Evolutionary conservation across 768 basidiomycete species (phyloP).

Genomic region (Cyclocybe aegerita): DNA sequence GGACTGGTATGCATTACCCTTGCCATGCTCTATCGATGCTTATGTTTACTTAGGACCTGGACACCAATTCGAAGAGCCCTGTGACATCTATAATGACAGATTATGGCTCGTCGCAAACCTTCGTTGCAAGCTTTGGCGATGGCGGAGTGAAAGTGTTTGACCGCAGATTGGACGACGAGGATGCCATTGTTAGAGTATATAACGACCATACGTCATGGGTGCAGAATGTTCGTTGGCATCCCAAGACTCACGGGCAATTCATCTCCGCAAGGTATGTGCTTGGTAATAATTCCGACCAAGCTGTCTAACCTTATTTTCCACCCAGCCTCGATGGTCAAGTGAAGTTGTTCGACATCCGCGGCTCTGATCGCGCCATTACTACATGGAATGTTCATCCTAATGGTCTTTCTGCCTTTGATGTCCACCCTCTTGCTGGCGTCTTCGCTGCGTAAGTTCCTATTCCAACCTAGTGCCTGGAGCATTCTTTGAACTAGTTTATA

Average conservation of each 20-base stretch:
- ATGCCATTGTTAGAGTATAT: constrained; percentile 79
- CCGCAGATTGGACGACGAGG: constrained; percentile 79
- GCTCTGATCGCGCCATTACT: constrained; percentile 53
- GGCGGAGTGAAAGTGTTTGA: constrained; percentile 90
- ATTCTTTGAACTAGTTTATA: constrained; percentile 19
- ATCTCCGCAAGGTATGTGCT: constrained; percentile 80
- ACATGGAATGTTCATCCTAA: constrained; percentile 65
- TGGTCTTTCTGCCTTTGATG: constrained; percentile 84
- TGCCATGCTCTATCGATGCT: constrained; percentile 1
- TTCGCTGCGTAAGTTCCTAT: constrained; percentile 72
- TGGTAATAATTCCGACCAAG: background rate
- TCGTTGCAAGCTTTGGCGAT: constrained; percentile 91
- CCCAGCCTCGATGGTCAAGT: constrained; percentile 85
- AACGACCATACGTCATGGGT: constrained; percentile 83
- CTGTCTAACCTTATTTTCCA: background rate
- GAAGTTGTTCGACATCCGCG: constrained; percentile 88
- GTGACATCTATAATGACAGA: constrained; percentile 86
- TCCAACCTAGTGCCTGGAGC: background rate
- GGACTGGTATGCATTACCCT: constrained; percentile 52
- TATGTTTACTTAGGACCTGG: constrained; percentile 62
- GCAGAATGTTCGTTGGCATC: constrained; percentile 86
- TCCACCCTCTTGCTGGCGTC: constrained; percentile 79
- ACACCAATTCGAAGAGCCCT: constrained; percentile 88
- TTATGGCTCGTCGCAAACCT: constrained; percentile 69
- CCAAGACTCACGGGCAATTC: constrained; percentile 64